Conservation (phyloP, 2,329 filamentous ascomycete genomes). For the Ustulina deusta region DNA sequence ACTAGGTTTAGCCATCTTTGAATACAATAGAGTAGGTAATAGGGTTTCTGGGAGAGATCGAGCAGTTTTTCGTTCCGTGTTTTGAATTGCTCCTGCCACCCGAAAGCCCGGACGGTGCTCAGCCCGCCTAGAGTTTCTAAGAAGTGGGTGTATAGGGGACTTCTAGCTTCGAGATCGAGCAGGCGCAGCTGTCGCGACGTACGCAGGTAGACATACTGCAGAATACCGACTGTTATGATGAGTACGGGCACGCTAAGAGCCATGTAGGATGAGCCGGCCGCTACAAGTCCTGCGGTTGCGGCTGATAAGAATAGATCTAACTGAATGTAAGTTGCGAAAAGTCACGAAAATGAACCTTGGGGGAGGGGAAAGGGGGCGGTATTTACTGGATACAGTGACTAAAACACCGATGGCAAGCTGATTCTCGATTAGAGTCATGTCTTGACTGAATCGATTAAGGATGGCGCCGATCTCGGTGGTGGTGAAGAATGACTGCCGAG, state of each 20-base stretch:
- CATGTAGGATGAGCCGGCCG: too few species aligned
- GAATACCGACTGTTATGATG: not conserved
- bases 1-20: constrained; percentile 16
- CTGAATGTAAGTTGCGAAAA: too few species aligned
- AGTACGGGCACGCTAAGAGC: not conserved
- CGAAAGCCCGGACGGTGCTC: constrained; percentile 5
- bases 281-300: too few species aligned
- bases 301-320: too few species aligned
- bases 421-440: too few species aligned
- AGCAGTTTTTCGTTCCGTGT: not conserved
- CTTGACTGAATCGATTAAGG: too few species aligned
- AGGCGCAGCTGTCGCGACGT: not conserved
- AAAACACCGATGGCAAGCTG: too few species aligned
- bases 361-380: too few species aligned
- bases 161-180: not conserved
- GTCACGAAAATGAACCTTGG: too few species aligned
- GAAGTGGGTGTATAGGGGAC: not conserved
- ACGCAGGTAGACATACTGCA: not conserved
- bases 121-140: not conserved
- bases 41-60: not conserved
- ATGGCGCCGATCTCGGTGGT: too few species aligned
- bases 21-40: constrained; percentile 1
- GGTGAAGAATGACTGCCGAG: too few species aligned
- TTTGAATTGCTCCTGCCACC: not conserved
- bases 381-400: too few species aligned